phyloP scores from a whole-genome alignment of 1,284 basidiomycete species.

The Dichomitus squalens region DNA sequence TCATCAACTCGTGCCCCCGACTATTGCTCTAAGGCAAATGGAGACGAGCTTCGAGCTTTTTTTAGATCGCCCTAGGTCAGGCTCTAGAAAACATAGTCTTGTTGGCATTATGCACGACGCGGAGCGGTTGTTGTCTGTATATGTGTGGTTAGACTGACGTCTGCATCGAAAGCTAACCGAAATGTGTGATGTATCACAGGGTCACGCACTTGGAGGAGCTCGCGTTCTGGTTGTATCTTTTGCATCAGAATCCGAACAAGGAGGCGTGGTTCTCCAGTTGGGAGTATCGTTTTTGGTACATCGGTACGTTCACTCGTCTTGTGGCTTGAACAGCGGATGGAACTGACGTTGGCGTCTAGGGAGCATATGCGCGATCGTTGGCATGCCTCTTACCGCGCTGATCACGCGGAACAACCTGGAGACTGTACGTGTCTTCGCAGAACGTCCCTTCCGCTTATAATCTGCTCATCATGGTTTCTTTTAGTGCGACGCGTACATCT shows the following conservation, averaged over 20 bases:
- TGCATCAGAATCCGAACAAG: constrained; percentile 68
- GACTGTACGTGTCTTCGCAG: constrained; percentile 40
- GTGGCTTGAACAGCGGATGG: neutral
- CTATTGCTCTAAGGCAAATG: too few species aligned
- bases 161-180: too few species aligned
- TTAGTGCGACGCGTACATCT: constrained; percentile 69
- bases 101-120: too few species aligned
- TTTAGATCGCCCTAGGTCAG: too few species aligned
- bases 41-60: too few species aligned
- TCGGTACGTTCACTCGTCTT: constrained; percentile 38
- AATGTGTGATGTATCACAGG: constrained; percentile 42
- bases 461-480: too few species aligned
- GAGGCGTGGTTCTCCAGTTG: constrained; percentile 64
- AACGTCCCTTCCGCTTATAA: neutral
- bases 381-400: constrained; percentile 68
- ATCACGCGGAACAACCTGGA: constrained; percentile 56
- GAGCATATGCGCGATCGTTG: constrained; percentile 59
- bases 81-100: too few species aligned
- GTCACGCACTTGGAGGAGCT: constrained; percentile 83
- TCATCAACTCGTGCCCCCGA: too few species aligned
- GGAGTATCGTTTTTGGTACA: constrained; percentile 40
- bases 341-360: constrained; percentile 40
- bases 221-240: constrained; percentile 75
- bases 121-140: too few species aligned
- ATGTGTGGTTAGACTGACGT: too few species aligned